Evolutionary conservation across 441 rosid species (phyloP).

Genomic region (Rhodomyrtus psidioides): DNA sequence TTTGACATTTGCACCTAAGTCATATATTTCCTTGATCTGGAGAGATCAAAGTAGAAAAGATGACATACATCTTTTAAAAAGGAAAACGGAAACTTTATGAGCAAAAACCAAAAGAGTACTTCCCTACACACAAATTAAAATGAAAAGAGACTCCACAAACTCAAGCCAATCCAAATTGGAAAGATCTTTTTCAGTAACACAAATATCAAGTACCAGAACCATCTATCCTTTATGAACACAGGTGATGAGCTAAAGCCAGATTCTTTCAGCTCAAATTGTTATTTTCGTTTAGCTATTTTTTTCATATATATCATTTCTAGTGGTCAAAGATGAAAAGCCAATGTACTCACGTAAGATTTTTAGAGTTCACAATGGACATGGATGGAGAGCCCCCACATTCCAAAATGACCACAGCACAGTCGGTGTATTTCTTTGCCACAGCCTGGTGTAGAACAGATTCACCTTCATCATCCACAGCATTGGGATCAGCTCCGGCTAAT

Average conservation of each 20-base stretch:
- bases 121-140: neutral
- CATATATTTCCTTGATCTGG: no score
- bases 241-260: neutral
- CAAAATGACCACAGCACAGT: conserved; percentile 88
- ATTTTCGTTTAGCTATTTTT: neutral
- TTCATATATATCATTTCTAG: neutral
- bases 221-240: neutral
- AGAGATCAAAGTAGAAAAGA: no score
- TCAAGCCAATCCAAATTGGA: neutral
- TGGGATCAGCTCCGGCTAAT: conserved; percentile 99
- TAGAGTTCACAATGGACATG: conserved; percentile 75
- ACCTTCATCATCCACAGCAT: conserved; percentile 99
- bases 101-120: no score
- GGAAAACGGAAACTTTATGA: no score
- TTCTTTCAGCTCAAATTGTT: neutral
- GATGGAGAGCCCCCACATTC: conserved; percentile 92
- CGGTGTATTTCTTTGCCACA: conserved; percentile 82
- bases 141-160: neutral
- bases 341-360: conserved; percentile 67
- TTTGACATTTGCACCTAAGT: no score
- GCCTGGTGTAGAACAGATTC: conserved; percentile 98
- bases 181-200: neutral
- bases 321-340: neutral
- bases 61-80: no score
- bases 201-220: neutral